Percentiles rank a stretch among this genome's conserved stretches.
phyloP scores from a whole-genome alignment of 805 yeast species.

The Brettanomyces naardenensis region DNA sequence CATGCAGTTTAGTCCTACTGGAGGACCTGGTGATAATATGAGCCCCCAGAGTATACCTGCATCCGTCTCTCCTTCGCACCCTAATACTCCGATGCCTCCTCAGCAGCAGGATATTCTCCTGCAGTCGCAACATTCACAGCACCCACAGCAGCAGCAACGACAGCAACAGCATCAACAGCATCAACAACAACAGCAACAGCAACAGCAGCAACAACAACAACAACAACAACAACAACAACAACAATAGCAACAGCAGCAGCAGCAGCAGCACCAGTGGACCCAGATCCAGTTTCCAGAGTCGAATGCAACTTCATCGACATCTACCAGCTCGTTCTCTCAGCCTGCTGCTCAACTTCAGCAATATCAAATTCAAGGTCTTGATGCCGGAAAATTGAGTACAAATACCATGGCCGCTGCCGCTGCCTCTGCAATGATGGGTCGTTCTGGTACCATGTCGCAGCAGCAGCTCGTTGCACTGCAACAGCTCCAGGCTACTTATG shows the following conservation, averaged over 20 bases:
- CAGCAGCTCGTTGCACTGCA: slow-evolving; percentile 13
- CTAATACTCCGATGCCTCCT: too few relatives aligned
- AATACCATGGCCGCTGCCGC: slow-evolving; percentile 20
- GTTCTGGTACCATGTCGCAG: slow-evolving; percentile 17
- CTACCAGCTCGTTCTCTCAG: not conserved
- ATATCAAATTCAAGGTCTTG: slow-evolving; percentile 11
- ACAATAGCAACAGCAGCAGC: not conserved
- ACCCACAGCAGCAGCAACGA: too few relatives aligned
- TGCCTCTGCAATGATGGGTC: slow-evolving; percentile 19
- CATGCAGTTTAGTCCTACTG: not conserved
- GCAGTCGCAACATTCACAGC: too few relatives aligned
- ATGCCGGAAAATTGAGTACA: slow-evolving; percentile 8
- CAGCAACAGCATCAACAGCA: not conserved
- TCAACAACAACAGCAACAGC: not conserved
- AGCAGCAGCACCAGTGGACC: too few relatives aligned
- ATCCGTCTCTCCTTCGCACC: not conserved
- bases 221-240: too few relatives aligned
- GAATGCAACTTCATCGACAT: not conserved
- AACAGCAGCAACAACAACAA: not conserved
- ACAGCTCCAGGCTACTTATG: slow-evolving; percentile 25
- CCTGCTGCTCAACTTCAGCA: slow-evolving; percentile 2
- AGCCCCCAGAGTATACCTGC: not conserved
- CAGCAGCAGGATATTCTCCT: too few relatives aligned
- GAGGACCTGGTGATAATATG: not conserved
- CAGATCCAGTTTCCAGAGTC: too few relatives aligned